Evolutionary conservation across 2,329 filamentous ascomycete species (phyloP).

Genomic region (Iodosphaeria phyllophila): DNA sequence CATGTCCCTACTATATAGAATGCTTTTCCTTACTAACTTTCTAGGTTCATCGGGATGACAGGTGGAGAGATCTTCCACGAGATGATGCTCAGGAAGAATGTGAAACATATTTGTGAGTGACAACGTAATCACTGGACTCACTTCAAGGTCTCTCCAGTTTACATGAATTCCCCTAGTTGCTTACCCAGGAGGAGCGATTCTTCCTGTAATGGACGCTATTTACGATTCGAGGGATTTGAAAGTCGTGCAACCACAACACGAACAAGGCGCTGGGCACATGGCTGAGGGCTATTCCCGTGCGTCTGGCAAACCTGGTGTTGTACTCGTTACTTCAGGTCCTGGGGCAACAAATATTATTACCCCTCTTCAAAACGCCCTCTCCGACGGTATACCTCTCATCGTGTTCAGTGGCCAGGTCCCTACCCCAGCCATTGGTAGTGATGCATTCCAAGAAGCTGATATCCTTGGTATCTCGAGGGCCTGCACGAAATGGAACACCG

Average conservation of each 20-base stretch:
- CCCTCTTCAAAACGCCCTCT: conserved; percentile 87
- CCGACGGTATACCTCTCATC: conserved; percentile 88
- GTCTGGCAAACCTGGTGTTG: conserved; percentile 84
- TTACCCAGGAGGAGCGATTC: conserved; percentile 89
- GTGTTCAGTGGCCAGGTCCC: conserved; percentile 91
- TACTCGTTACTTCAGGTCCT: conserved; percentile 89
- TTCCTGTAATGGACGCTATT: conserved; percentile 96
- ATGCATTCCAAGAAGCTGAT: conserved; percentile 95
- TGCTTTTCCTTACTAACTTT: conserved; percentile 5
- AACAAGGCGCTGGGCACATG: conserved; percentile 98
- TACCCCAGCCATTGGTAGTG: conserved; percentile 78
- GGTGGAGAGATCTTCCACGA: conserved; percentile 97
- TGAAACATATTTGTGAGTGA: conserved; percentile 82
- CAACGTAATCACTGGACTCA: conserved; percentile 1
- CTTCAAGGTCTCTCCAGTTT: conserved; percentile 1
- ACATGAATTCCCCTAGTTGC: conserved; percentile 38
- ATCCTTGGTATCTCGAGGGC: conserved; percentile 83
- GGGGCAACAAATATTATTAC: conserved; percentile 95
- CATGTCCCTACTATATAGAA: conserved; percentile 4
- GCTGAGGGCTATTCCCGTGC: conserved; percentile 91
- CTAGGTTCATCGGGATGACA: conserved; percentile 77
- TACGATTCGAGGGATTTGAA: conserved; percentile 96
- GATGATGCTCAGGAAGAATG: conserved; percentile 88
- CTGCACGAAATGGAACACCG: conserved; percentile 98
- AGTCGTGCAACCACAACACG: conserved; percentile 86